phyloP scores from a whole-genome alignment of 169 alveolate genomes.

The Miamiensis avidus region DNA sequence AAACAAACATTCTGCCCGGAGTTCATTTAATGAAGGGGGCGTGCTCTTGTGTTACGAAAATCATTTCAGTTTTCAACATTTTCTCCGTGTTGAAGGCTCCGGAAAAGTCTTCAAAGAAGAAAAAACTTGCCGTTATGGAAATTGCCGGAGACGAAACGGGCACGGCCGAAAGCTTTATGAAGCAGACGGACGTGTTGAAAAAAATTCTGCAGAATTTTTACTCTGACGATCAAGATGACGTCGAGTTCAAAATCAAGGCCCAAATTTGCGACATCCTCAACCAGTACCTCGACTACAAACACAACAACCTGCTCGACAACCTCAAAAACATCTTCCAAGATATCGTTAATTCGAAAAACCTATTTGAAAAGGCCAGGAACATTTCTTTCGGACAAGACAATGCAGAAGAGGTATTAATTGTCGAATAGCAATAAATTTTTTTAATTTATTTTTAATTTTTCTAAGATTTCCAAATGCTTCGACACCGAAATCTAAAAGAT shows the following conservation, averaged over 20 bases:
- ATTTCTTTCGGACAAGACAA: not conserved
- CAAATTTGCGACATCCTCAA: conserved; percentile 47
- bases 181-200: conserved; percentile 46
- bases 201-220: conserved; percentile 30
- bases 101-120: not conserved
- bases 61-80: not conserved
- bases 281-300: conserved; percentile 33
- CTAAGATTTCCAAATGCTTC: no score
- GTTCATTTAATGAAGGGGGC: not conserved
- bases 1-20: not conserved
- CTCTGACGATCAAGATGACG: conserved; percentile 30
- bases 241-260: conserved; percentile 29
- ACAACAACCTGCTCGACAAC: conserved; percentile 29
- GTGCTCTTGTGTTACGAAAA: not conserved
- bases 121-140: not conserved
- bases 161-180: conserved; percentile 34
- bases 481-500: no score
- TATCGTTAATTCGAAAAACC: conserved; percentile 15
- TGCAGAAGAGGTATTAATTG: no score
- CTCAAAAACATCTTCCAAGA: conserved; percentile 27
- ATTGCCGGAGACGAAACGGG: conserved; percentile 1
- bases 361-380: no score
- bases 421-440: no score
- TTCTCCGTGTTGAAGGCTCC: not conserved
- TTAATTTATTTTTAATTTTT: no score